phyloP scores from a whole-genome alignment of 2,329 filamentous ascomycete species.

The Coniochaeta sp. region DNA sequence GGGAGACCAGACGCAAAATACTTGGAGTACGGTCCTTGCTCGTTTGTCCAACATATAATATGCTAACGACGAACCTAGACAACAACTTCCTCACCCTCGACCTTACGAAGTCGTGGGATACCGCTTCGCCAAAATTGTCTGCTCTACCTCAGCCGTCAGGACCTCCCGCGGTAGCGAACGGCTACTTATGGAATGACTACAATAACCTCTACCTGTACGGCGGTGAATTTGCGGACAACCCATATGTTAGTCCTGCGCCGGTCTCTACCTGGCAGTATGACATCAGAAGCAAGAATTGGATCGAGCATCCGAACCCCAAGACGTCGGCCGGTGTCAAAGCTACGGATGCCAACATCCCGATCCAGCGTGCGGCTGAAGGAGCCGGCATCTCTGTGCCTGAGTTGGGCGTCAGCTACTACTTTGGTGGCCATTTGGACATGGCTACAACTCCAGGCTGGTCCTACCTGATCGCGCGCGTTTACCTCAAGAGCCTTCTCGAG shows the following conservation, averaged over 20 bases:
- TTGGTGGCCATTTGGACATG: conserved; percentile 66
- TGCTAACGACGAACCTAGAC: conserved; percentile 29
- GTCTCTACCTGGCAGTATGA: conserved; percentile 66
- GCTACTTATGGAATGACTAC: conserved; percentile 70
- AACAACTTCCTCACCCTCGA: conserved; percentile 69
- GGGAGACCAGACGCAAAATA: conserved; percentile 50
- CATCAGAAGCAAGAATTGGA: conserved; percentile 52
- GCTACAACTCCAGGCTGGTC: conserved; percentile 57
- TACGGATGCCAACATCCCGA: conserved; percentile 40
- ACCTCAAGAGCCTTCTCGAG: conserved; percentile 67
- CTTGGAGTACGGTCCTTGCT: conserved; percentile 52
- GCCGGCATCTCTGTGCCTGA: conserved; percentile 63
- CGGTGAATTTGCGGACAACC: conserved; percentile 60
- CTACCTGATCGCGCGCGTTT: conserved; percentile 53
- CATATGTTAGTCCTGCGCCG: conserved; percentile 44
- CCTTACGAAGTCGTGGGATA: conserved; percentile 65
- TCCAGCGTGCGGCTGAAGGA: conserved; percentile 67
- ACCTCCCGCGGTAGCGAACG: conserved; percentile 62
- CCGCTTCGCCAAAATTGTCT: conserved; percentile 51
- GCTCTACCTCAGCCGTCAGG: conserved; percentile 56
- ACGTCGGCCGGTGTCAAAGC: conserved; percentile 59
- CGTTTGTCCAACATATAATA: background rate
- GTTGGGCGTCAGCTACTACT: conserved; percentile 68
- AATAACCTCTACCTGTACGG: conserved; percentile 66
- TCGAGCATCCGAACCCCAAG: conserved; percentile 50